Percentiles rank a stretch among this genome's conserved stretches.
Conservation (phyloP, 1,284 basidiomycete genomes). For the Clitocybe nebularis region DNA sequence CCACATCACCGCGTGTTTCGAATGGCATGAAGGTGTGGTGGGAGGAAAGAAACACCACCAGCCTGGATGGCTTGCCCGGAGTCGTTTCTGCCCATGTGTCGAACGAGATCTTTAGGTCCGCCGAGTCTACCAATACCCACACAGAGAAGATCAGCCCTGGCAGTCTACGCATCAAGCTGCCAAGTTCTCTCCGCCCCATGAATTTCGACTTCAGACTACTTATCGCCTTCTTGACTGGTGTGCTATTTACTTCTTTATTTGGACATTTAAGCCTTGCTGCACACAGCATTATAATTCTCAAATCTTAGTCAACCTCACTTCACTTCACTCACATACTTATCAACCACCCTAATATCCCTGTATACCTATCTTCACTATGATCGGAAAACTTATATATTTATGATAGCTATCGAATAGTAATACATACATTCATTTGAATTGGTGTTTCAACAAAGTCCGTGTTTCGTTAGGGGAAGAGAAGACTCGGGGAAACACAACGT, state of each 20-base stretch:
- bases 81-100: slow-evolving; percentile 25
- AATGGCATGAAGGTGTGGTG: slow-evolving; percentile 39
- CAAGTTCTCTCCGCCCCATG: neutral
- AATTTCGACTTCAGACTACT: slow-evolving; percentile 15
- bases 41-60: slow-evolving; percentile 33
- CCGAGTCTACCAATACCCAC: neutral
- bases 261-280: slow-evolving; percentile 11
- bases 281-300: slow-evolving; percentile 11
- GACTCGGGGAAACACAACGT: neutral
- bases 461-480: slow-evolving; percentile 1
- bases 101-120: slow-evolving; percentile 17
- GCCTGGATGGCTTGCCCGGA: slow-evolving; percentile 39
- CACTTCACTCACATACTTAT: neutral
- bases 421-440: slow-evolving; percentile 21
- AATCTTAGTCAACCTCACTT: neutral
- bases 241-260: slow-evolving; percentile 14
- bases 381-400: neutral
- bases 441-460: slow-evolving; percentile 12
- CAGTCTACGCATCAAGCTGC: slow-evolving; percentile 5
- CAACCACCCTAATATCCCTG: neutral
- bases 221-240: slow-evolving; percentile 16
- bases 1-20: slow-evolving; percentile 16
- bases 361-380: slow-evolving; percentile 1
- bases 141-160: neutral
- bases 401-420: slow-evolving; percentile 14